Base-by-base conservation (phyloP, 2,329 filamentous ascomycete genomes). In the Neonectria punicea region DNA sequence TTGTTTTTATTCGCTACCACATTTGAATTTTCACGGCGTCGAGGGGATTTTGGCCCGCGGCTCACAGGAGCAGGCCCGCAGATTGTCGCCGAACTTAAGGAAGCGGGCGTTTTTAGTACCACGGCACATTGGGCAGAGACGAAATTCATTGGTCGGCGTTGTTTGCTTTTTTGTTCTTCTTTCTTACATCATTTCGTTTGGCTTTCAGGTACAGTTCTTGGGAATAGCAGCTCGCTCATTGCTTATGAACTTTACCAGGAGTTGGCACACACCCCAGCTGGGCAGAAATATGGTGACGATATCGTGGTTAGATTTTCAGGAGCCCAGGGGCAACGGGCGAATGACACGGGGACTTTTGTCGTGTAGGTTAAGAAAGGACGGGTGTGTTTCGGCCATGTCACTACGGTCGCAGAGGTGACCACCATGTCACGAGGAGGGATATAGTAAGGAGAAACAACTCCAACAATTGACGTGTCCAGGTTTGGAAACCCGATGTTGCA, bases 131-230 rank as follows among this genome's bases (percentile, higher is more conserved):
- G 55, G 50, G 57, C 41, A 59, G 54, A 65, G 53, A 73, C 60
- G 41, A 34, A 67, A 72, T 57, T 70, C 73, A 74, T 72, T 47
- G 66, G 59, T 65, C 60, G 73, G 73, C 69, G 73, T 74, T 74
- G 73, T 68, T 59, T 54, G 47, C 58, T 58, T 20, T 58, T 60
- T 59, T 61, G 56, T 63, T 54, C 28, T 36, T 54, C 57, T 32
- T 55, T 34, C 43, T 53, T 53, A 46, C 44, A 59, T 58, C 55
- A 57, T 58, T 63, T 57, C 28, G 14, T 28, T 25, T 54, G 20
- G 9, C 54, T 32, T 36, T 58, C 32, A 47, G n/a, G 43, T 43
- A 34, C 11, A 44, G 61, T 39, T 54, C 49, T 41, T 39, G 46
- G 28, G 54, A 55, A 43, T 28, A 57, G 56, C 39, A 43, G 36